These are phyloP conservation scores for Microsporum ferrugineum DNA, from an alignment of 2,329 filamentous ascomycete species.

Conservation along the genomic window DNA sequence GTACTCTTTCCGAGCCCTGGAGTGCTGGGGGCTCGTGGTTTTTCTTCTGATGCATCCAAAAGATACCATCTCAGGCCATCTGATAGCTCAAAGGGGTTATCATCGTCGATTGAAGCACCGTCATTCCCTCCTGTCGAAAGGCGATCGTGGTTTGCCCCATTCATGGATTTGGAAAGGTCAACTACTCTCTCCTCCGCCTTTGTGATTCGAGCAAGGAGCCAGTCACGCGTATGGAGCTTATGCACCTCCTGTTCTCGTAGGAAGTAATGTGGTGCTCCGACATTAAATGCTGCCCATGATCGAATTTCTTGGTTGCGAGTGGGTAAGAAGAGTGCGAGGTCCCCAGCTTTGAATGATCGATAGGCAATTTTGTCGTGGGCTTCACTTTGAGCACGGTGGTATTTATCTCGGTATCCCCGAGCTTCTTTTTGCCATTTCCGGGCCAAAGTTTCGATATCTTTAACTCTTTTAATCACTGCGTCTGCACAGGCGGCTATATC, in stretches of 20 bases:
- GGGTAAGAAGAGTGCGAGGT: slow-evolving; percentile 84
- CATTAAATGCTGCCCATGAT: slow-evolving; percentile 97
- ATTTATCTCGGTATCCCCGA: slow-evolving; percentile 74
- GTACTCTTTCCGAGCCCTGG: slow-evolving; percentile 86
- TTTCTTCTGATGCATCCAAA: slow-evolving; percentile 86
- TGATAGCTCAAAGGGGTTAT: slow-evolving; percentile 93
- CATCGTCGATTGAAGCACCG: slow-evolving; percentile 58
- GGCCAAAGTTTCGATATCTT: slow-evolving; percentile 84
- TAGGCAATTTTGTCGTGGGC: slow-evolving; percentile 94
- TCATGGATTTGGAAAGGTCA: slow-evolving; percentile 71
- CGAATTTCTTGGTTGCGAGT: slow-evolving; percentile 89
- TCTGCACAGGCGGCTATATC: slow-evolving; percentile 77
- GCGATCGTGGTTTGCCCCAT: slow-evolving; percentile 39
- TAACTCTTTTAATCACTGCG: slow-evolving; percentile 74
- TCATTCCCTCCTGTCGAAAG: slow-evolving; percentile 43
- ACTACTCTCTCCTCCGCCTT: slow-evolving; percentile 89
- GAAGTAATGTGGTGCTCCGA: slow-evolving; percentile 95
- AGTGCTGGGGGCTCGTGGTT: slow-evolving; percentile 79
- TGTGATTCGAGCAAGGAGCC: slow-evolving; percentile 88
- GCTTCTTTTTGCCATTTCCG: slow-evolving; percentile 89
- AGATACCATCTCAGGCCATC: slow-evolving; percentile 95
- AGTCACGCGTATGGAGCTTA: slow-evolving; percentile 72
- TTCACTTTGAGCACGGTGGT: slow-evolving; percentile 68
- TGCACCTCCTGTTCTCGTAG: slow-evolving; percentile 85
- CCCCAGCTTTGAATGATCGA: slow-evolving; percentile 89